Evolutionary conservation across 306 rosid species (phyloP), one percentile per base, ranked within the genome.

Genomic region (Trifolium dubium): DNA sequence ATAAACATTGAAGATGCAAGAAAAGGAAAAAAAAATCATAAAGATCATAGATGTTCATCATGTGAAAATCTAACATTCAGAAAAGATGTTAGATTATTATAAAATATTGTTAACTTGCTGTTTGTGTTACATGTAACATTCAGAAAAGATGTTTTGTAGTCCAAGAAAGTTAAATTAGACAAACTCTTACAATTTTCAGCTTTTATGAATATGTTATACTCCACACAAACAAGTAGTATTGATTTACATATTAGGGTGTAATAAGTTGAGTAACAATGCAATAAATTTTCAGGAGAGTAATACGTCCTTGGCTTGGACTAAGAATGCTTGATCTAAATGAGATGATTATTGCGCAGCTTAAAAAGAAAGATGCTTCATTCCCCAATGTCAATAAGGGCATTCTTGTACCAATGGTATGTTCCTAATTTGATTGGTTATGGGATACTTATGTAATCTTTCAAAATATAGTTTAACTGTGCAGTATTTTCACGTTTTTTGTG

Each of bases 241-340:
- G 66, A 29, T 68, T 64, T 15, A 50, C 10, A 39, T 59, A 64
- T 69, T 67, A 23, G 75, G 54, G 34, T 4, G 30, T 54, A 30
- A 64, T 18, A 76, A 41, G 55, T 60, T 60, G 75, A 64, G 29
- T 61, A 67, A 31, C 50, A 58, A 67, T 47, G 53, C 23, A 46
- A 47, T 59, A 19, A 68, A 64, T 14, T 30, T 43, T 74, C 88
- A 94, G 97, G 88, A 92, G 96, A 80, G 96, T 94, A 77, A 70
- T 94, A 64, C 86, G 99, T 30, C 97, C 97, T 50, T 94, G 97
- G 97, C 92, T 91, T 71, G 99, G 97, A 63, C 47, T 94, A 73
- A 92, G 89, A 85, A 89, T 94, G 99, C 77, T 94, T 53, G 96
- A 89, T 68, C 93, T 94, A 14, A 94, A 87, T 51, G 89, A 92